Conservation (phyloP, 352 stramenopile genomes). For the Pythium aphanidermatum region DNA sequence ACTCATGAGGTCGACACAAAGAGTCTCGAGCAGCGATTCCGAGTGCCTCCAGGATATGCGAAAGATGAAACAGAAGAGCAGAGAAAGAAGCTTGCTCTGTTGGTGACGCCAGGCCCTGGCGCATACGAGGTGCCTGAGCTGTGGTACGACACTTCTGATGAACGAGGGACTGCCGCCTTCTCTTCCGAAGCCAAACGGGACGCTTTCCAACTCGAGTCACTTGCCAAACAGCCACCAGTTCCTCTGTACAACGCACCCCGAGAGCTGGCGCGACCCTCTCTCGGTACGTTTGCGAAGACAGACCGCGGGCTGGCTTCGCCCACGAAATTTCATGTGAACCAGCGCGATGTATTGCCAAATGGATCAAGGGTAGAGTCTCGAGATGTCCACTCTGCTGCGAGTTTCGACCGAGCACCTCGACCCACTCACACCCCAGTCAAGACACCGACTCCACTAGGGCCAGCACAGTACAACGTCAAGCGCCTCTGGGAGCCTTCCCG, state of each 20-base stretch:
- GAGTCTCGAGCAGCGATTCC: constrained; percentile 49
- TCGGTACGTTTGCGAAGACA: neutral
- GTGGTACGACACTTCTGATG: constrained; percentile 21
- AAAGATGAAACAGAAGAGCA: constrained; percentile 31
- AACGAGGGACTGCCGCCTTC: constrained; percentile 23
- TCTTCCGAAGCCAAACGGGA: constrained; percentile 16
- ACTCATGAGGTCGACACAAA: constrained; percentile 41
- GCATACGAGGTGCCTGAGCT: constrained; percentile 34
- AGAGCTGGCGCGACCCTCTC: too few relatives aligned
- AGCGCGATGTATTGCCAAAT: too few relatives aligned
- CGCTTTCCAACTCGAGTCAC: constrained; percentile 16
- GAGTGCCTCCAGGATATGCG: constrained; percentile 39
- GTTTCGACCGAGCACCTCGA: constrained; percentile 10
- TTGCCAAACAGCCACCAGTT: neutral
- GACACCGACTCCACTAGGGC: constrained; percentile 7
- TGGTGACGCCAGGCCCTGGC: constrained; percentile 45
- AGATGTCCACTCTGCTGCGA: too few relatives aligned
- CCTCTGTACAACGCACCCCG: too few relatives aligned
- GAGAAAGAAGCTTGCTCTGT: constrained; percentile 7
- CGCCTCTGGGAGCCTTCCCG: constrained; percentile 38
- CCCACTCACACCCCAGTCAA: constrained; percentile 1
- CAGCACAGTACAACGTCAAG: constrained; percentile 35
- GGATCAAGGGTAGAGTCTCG: too few relatives aligned
- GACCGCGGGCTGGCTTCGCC: neutral
- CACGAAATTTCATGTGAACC: too few relatives aligned